These are phyloP conservation scores for Cercophora newfieldiana DNA, from an alignment of 495 filamentous ascomycete genomes.

Conservation along the genomic window DNA sequence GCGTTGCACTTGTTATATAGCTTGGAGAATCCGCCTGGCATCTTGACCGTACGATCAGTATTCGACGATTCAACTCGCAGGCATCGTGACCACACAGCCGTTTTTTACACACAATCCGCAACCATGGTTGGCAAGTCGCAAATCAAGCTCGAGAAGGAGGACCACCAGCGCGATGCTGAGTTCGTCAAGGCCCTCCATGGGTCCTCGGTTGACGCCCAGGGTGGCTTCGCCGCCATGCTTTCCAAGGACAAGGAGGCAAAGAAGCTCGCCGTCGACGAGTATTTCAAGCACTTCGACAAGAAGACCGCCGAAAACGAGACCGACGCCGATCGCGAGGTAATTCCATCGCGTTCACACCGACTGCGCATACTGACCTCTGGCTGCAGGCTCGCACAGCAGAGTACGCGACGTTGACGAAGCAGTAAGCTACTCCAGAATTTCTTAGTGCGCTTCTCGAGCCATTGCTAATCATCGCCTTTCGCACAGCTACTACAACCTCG, in stretches of 20 bases:
- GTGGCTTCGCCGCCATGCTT: slow-evolving; percentile 81
- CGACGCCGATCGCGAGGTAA: slow-evolving; percentile 71
- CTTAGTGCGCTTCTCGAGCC: background rate
- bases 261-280: slow-evolving; percentile 89
- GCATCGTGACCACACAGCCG: background rate
- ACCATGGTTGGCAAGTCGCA: slow-evolving; percentile 60
- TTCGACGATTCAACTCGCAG: slow-evolving; percentile 10
- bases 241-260: slow-evolving; percentile 80
- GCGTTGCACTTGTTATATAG: slow-evolving; percentile 11
- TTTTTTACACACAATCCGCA: slow-evolving; percentile 30
- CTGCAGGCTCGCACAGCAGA: slow-evolving; percentile 74
- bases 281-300: slow-evolving; percentile 99
- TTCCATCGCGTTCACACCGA: slow-evolving; percentile 16
- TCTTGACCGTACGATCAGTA: background rate
- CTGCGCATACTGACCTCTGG: slow-evolving; percentile 18
- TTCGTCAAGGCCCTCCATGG: slow-evolving; percentile 94
- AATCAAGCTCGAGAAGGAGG: slow-evolving; percentile 72
- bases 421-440: slow-evolving; percentile 57
- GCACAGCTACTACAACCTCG: slow-evolving; percentile 94
- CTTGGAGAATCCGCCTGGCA: background rate
- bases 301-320: slow-evolving; percentile 84
- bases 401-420: slow-evolving; percentile 93
- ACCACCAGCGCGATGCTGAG: slow-evolving; percentile 84
- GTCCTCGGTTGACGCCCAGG: slow-evolving; percentile 67
- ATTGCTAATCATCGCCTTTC: background rate